Percentiles rank a stretch among this genome's conserved stretches.
These are phyloP conservation scores for Striga asiatica DNA, from an alignment of 257 asterid species.

Conservation along the genomic window DNA sequence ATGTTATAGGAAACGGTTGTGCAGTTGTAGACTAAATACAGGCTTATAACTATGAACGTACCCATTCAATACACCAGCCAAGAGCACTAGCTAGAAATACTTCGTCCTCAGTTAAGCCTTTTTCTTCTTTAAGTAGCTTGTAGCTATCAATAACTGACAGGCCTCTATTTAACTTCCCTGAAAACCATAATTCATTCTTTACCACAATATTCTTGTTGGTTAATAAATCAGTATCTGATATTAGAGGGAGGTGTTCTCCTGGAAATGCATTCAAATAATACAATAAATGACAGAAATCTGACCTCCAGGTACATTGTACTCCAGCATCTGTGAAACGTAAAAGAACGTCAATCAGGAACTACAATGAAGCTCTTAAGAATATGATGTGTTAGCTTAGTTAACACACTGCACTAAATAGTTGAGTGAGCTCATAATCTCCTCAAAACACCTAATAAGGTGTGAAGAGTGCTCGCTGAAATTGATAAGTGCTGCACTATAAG, in stretches of 20 bases:
- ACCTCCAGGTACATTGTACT: constrained; percentile 98
- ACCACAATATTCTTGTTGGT: constrained; percentile 2
- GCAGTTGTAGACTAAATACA: too few species aligned
- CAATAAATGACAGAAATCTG: constrained; percentile 12
- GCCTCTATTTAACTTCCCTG: constrained; percentile 95
- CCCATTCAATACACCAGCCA: constrained; percentile 99
- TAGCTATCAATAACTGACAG: constrained; percentile 91
- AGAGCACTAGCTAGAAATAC: constrained; percentile 66
- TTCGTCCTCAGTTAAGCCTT: constrained; percentile 58
- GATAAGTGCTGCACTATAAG: neutral
- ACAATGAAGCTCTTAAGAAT: neutral
- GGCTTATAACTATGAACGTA: constrained; percentile 21
- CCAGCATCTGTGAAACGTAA: constrained; percentile 69
- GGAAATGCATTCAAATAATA: constrained; percentile 1
- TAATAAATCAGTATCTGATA: constrained; percentile 1
- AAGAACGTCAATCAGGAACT: constrained; percentile 19
- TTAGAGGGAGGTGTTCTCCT: neutral
- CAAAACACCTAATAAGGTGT: neutral
- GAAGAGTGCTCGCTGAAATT: neutral
- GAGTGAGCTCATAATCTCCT: neutral
- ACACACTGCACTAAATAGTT: neutral
- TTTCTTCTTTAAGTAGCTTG: constrained; percentile 67
- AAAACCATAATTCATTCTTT: constrained; percentile 10
- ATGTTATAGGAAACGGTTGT: neutral
- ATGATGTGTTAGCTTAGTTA: neutral